Percentiles rank a stretch among this genome's conserved stretches.
Evolutionary conservation across 306 rosid species (phyloP).

Genomic region (Vicia faba): DNA sequence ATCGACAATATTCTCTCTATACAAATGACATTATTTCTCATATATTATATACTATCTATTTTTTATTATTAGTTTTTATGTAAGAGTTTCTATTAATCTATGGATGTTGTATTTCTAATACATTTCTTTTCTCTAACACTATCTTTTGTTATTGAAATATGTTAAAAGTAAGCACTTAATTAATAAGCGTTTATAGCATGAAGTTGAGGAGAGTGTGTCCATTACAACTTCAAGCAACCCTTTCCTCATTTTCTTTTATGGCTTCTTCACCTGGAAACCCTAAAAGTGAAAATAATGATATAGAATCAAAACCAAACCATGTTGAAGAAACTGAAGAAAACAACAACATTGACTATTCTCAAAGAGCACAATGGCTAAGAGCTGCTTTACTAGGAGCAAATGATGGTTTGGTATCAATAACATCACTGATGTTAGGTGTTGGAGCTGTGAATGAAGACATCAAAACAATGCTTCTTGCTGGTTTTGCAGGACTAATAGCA

Average conservation of each 20-base stretch:
- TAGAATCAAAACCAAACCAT: constrained; percentile 37
- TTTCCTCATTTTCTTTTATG: constrained; percentile 40
- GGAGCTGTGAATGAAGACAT: constrained; percentile 54
- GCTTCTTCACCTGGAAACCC: constrained; percentile 44
- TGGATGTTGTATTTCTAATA: neutral
- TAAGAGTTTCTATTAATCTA: neutral
- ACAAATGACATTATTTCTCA: constrained; percentile 5
- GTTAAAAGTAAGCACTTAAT: neutral
- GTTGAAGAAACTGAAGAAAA: constrained; percentile 17
- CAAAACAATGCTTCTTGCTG: constrained; percentile 54
- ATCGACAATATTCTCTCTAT: neutral
- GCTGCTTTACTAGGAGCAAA: constrained; percentile 63
- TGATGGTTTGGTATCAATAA: constrained; percentile 57
- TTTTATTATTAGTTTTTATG: neutral
- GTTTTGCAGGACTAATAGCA: constrained; percentile 59
- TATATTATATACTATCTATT: neutral
- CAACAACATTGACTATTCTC: constrained; percentile 43
- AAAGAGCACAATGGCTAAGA: constrained; percentile 57
- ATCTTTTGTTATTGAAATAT: neutral
- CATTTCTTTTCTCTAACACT: neutral
- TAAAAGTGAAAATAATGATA: constrained; percentile 29
- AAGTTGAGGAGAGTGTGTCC: constrained; percentile 40
- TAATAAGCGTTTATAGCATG: neutral
- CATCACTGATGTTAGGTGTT: constrained; percentile 66
- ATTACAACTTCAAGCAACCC: constrained; percentile 49